Percentiles rank a stretch among this genome's conserved stretches.
These are phyloP conservation scores for Mariannaea sp. DNA, from an alignment of 2,329 filamentous ascomycete species.

Conservation along the genomic window DNA sequence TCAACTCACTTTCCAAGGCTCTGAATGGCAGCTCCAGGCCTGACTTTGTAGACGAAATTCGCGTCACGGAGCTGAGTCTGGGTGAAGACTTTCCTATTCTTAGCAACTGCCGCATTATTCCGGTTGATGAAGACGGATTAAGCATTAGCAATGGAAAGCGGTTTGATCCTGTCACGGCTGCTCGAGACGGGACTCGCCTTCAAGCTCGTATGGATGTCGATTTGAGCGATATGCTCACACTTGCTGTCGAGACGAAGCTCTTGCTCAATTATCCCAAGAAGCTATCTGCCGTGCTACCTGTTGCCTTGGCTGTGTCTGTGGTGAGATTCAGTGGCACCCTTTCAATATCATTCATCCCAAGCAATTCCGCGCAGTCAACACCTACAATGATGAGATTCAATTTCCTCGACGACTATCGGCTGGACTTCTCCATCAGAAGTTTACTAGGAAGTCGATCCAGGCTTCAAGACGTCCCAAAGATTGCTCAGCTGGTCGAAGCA, in stretches of 20 bases:
- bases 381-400: slow-evolving; percentile 93
- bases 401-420: slow-evolving; percentile 85
- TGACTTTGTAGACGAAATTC: slow-evolving; percentile 91
- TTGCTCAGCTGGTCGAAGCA: slow-evolving; percentile 80
- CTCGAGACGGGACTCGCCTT: slow-evolving; percentile 71
- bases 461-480: slow-evolving; percentile 85
- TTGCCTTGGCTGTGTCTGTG: slow-evolving; percentile 88
- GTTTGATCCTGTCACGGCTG: slow-evolving; percentile 58
- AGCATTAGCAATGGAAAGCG: slow-evolving; percentile 56
- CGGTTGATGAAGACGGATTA: slow-evolving; percentile 79
- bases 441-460: slow-evolving; percentile 79
- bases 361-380: slow-evolving; percentile 67
- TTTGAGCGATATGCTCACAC: slow-evolving; percentile 90
- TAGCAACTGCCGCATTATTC: slow-evolving; percentile 95
- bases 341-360: slow-evolving; percentile 89
- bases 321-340: slow-evolving; percentile 94
- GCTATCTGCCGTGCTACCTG: slow-evolving; percentile 84
- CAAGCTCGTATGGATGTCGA: slow-evolving; percentile 98
- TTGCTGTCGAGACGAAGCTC: slow-evolving; percentile 92
- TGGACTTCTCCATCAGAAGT: slow-evolving; percentile 81
- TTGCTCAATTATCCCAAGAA: slow-evolving; percentile 94
- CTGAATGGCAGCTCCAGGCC: slow-evolving; percentile 87
- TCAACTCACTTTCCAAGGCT: slow-evolving; percentile 80
- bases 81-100: slow-evolving; percentile 99
- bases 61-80: slow-evolving; percentile 88